Percentiles rank a stretch among this genome's conserved stretches.
phyloP scores from a whole-genome alignment of 208 protist genomes.

The Wallacemonas collosoma region DNA sequence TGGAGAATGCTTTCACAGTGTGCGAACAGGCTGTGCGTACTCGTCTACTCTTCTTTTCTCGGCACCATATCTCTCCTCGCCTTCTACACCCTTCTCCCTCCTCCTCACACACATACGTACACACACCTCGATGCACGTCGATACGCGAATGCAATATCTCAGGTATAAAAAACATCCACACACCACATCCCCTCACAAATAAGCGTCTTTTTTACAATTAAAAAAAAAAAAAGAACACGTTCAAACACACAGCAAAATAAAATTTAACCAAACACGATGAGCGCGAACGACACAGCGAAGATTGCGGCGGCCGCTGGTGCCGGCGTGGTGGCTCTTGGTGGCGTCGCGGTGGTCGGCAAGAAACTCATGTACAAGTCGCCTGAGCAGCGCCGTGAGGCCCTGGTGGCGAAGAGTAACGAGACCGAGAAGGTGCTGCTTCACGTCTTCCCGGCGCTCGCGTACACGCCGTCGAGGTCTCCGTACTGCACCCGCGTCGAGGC shows the following conservation, averaged over 20 bases:
- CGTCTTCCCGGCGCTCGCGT: conserved; percentile 7
- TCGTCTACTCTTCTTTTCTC: too few species aligned
- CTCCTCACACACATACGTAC: too few species aligned
- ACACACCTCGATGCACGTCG: too few species aligned
- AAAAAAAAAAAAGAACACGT: neutral
- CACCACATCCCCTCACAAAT: too few species aligned
- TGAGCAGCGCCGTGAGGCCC: conserved; percentile 3
- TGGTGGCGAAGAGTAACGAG: conserved; percentile 6
- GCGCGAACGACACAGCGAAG: conserved; percentile 11
- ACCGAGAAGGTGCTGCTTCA: conserved; percentile 27
- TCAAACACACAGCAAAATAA: conserved; percentile 5
- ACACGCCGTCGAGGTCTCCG: conserved; percentile 5
- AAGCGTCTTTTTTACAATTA: neutral
- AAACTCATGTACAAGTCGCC: conserved; percentile 14
- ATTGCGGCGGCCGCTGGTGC: conserved; percentile 14
- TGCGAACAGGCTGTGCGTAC: too few species aligned
- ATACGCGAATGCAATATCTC: too few species aligned
- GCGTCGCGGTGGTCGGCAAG: conserved; percentile 9
- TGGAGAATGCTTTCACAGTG: too few species aligned
- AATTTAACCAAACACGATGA: conserved; percentile 9
- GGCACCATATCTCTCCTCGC: too few species aligned
- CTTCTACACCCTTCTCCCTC: too few species aligned
- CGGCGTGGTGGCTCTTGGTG: conserved; percentile 13
- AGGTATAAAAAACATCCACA: neutral
- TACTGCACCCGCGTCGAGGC: conserved; percentile 23